phyloP scores from a whole-genome alignment of 2,329 filamentous ascomycete species.

The Aspergillus versicolor region DNA sequence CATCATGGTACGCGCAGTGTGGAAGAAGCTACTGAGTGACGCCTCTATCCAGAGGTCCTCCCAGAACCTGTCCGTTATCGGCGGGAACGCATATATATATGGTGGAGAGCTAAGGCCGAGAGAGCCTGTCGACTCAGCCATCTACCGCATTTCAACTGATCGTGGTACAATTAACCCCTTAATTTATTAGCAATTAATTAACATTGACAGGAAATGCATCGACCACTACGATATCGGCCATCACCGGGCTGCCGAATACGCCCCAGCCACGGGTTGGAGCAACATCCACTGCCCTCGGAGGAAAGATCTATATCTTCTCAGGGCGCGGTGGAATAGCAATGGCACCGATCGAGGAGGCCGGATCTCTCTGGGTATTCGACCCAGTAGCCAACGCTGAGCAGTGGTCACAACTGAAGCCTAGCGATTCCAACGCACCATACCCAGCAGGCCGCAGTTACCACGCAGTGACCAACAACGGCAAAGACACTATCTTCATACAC shows the following conservation, averaged over 20 bases:
- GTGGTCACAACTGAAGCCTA: slow-evolving; percentile 67
- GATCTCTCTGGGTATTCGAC: slow-evolving; percentile 75
- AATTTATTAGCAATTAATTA: too few relatives aligned
- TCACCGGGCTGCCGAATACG: not conserved
- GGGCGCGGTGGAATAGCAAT: slow-evolving; percentile 70
- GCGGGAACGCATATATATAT: slow-evolving; percentile 66
- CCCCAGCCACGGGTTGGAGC: slow-evolving; percentile 72
- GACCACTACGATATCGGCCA: slow-evolving; percentile 30
- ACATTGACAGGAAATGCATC: not conserved
- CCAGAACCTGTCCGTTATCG: slow-evolving; percentile 65
- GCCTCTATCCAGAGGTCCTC: slow-evolving; percentile 60
- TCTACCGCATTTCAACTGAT: slow-evolving; percentile 63
- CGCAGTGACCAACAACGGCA: slow-evolving; percentile 59
- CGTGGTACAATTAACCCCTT: slow-evolving; percentile 9
- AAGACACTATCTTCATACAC: slow-evolving; percentile 71
- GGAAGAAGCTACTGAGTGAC: slow-evolving; percentile 24
- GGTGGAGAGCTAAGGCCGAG: slow-evolving; percentile 70
- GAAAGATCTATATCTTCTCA: slow-evolving; percentile 76
- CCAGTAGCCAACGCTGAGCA: slow-evolving; percentile 50
- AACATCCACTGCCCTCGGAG: slow-evolving; percentile 66
- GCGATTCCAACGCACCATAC: slow-evolving; percentile 42
- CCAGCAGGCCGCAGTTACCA: slow-evolving; percentile 73
- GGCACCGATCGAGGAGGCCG: slow-evolving; percentile 70
- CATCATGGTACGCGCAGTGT: slow-evolving; percentile 15
- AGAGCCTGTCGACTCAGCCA: slow-evolving; percentile 69